Base-by-base conservation (phyloP, 2,329 filamentous ascomycete genomes). In the Aschersonia sp. region DNA sequence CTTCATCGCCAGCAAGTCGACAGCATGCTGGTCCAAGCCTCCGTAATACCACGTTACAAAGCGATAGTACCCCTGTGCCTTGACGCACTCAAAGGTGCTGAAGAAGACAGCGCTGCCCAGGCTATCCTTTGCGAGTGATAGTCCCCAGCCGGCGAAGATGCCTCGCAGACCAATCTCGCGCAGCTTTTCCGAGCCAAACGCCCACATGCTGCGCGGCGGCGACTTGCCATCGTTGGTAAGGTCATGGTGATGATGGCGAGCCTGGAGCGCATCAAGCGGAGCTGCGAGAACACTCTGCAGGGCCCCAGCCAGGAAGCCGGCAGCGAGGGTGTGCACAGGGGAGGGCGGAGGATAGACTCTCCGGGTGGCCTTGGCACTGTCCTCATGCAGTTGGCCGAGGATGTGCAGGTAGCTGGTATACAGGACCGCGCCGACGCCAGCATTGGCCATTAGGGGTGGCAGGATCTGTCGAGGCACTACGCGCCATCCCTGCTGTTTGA, bases 381-480 rank as follows among this genome's bases (percentile, higher is more conserved):
- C 81, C 51, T 81, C 76, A 54, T 89, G 82, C 3, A 88, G 69
- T 1, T 59, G 64, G 12, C 75, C 81, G 2, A 89, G 71, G 40
- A 80, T 78, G 51, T 85, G 81, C 20, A 89, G 73, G 57, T 89
- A 89, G 54, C 75, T 78, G 1, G 84, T 86, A 62, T 89, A 89
- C 12, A 89, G 66, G 3, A 89, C 76, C 1, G 83, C 83, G 3
- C 84, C 84, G 45, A 89, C 82, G 40, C 76, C 78, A 1, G 85
- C 76, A 55, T 89, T 89, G 35, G 84, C 85, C 20, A 87, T 66
- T 42, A 89, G 68, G 10, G 85, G 85, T 42, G 85, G 84, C 28
- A 89, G 65, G n/a, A 89, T 78, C 65, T 88, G 83, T 52, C 86
- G 80, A 0, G 83, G 84, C 9, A 89, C 72, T 47, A 89, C 80